phyloP scores from a whole-genome alignment of 1,284 basidiomycete species.

The Pseudomicrostroma phylloplanum region DNA sequence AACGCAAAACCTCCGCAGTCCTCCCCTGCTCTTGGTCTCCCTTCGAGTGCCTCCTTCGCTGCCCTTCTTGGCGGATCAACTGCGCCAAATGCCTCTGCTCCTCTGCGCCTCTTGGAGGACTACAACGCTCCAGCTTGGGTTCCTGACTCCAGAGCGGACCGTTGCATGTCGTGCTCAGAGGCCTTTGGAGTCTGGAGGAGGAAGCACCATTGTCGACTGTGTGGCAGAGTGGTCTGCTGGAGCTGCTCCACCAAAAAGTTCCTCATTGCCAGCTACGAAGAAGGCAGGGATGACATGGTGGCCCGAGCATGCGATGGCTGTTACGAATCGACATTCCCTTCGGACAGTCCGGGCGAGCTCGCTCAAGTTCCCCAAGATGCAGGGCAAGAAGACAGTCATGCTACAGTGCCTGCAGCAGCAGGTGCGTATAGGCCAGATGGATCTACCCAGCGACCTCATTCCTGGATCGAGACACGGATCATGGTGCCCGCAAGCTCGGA shows the following conservation, averaged over 20 bases:
- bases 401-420: not conserved
- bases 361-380: conserved; percentile 3
- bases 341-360: conserved; percentile 10
- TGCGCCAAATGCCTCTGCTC: not conserved
- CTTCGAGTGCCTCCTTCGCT: too few relatives aligned
- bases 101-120: conserved; percentile 62
- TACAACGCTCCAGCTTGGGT: conserved; percentile 90
- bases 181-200: conserved; percentile 73
- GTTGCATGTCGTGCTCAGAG: conserved; percentile 74
- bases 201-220: conserved; percentile 82
- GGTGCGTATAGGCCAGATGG: not conserved
- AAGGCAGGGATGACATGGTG: conserved; percentile 27
- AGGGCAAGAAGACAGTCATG: not conserved
- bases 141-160: conserved; percentile 70
- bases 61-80: too few relatives aligned
- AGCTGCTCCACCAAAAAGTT: conserved; percentile 56
- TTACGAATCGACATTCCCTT: conserved; percentile 71
- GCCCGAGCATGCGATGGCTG: conserved; percentile 77
- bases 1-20: too few relatives aligned
- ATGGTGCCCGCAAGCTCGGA: too few relatives aligned
- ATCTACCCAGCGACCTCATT: not conserved
- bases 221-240: conserved; percentile 78
- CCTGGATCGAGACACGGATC: too few relatives aligned
- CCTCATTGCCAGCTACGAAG: conserved; percentile 40
- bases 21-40: too few relatives aligned